These are phyloP conservation scores for Delonix regia DNA, from an alignment of 306 rosid genomes.

Conservation along the genomic window DNA sequence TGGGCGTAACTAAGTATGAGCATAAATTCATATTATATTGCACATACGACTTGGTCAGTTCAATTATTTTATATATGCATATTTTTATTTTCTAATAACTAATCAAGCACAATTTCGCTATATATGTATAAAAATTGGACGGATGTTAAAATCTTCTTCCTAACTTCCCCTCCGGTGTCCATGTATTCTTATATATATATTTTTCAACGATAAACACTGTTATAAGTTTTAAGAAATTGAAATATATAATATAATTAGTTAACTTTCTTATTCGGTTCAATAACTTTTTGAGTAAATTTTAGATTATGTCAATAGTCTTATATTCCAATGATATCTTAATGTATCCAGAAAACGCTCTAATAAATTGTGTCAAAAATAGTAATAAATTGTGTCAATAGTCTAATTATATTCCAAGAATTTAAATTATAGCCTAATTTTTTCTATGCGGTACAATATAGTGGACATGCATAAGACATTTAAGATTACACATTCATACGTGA, in stretches of 20 bases:
- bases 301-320: background rate
- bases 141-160: slow-evolving; percentile 28
- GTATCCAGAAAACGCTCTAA: too few species aligned
- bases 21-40: slow-evolving; percentile 36
- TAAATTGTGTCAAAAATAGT: too few species aligned
- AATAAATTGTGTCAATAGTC: background rate
- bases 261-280: background rate
- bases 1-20: slow-evolving; percentile 17
- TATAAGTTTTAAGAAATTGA: background rate
- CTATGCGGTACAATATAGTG: too few species aligned
- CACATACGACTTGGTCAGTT: slow-evolving; percentile 37
- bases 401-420: background rate
- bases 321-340: too few species aligned
- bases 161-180: slow-evolving; percentile 34
- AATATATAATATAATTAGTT: slow-evolving; percentile 1
- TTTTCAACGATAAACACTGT: background rate
- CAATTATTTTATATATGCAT: slow-evolving; percentile 18
- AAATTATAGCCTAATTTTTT: too few species aligned
- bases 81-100: background rate
- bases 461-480: too few species aligned
- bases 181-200: background rate
- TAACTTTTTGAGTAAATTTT: background rate
- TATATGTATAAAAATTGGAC: slow-evolving; percentile 9
- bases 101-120: slow-evolving; percentile 30
- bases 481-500: too few species aligned